Base-by-base conservation (phyloP, 108 stramenopile genomes). In the Skeletonema grethae region DNA sequence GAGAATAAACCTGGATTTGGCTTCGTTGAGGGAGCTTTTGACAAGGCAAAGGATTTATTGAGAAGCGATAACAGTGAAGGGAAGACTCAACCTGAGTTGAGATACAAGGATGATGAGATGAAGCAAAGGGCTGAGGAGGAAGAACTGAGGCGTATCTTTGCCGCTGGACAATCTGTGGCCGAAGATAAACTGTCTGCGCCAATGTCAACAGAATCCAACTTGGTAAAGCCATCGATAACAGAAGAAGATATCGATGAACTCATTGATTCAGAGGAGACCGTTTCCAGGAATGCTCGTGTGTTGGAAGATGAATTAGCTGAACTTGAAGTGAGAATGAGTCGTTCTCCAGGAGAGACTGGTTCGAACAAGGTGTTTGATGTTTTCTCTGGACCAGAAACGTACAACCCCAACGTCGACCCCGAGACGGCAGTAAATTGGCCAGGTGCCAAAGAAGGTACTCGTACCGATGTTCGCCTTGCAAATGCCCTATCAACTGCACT, bases 401-500 rank as follows among this genome's bases (percentile, higher is more conserved):
- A 93, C 72, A 87, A 91, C 63, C 90, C 89, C 18, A 91, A 95
- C 70, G 90, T 90, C 8, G 94, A 92, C 62, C 85, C 86, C 1
- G 87, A 86, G 24, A 85, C 87, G 22, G 84, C 88, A 11, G 91
- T 95, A 12, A 92, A 95, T 61, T 91, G 90, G 86, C 91, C 91
- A 55, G 91, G 91, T 28, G 91, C 90, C 6, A 58, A 81, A 46
- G 85, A 88, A 34, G 90, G 90, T 4, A 90, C 88, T 24, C 74
- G 84, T 24, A 78, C 73, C 11, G 81, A 84, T 77, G 75, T 90
- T 10, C 61, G 70, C 15, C 78, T 95, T 18, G 91, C 91, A 13
- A 79, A 84, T 53, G 85, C 88, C 34, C 41, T 95, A 62, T 61
- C 81, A 25, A 86, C 83, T 32, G 91, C 91, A 29, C 66, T 92